A percentile compares a stretch with the other conserved stretches of the same genome.
Evolutionary conservation across 2,329 filamentous ascomycete genomes (phyloP).

Genomic region (Fusarium sp.): DNA sequence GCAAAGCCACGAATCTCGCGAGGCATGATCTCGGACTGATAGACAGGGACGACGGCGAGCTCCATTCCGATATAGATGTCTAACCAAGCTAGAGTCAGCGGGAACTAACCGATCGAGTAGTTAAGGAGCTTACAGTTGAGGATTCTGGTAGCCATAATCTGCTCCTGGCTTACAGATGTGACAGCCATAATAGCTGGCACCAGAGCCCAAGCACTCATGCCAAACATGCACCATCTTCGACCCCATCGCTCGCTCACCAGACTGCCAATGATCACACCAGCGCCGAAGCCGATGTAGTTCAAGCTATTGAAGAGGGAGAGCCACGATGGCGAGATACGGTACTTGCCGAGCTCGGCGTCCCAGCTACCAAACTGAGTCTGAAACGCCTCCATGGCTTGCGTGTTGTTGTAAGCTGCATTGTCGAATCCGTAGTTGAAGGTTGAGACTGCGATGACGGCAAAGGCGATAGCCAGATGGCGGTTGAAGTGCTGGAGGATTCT

Average conservation of each 20-base stretch:
- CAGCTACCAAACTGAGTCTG: constrained; percentile 48
- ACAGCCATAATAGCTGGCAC: constrained; percentile 30
- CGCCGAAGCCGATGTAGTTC: constrained; percentile 50
- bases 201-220: constrained; percentile 51
- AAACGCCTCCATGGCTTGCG: constrained; percentile 52
- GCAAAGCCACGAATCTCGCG: constrained; percentile 47
- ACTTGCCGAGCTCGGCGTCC: constrained; percentile 39
- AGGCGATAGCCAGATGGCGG: constrained; percentile 18
- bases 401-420: constrained; percentile 51
- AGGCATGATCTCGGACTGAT: constrained; percentile 50
- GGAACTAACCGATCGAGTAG: neutral
- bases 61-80: constrained; percentile 38
- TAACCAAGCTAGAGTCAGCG: neutral
- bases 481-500: constrained; percentile 39
- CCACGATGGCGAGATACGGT: constrained; percentile 46
- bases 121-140: constrained; percentile 24
- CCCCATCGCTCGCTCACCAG: constrained; percentile 38
- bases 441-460: constrained; percentile 49
- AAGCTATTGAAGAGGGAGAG: constrained; percentile 51
- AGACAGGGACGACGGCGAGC: constrained; percentile 46
- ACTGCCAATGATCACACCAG: constrained; percentile 40
- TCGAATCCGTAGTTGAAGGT: constrained; percentile 55
- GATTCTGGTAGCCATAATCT: constrained; percentile 37
- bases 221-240: constrained; percentile 46
- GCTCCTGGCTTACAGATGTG: constrained; percentile 22